phyloP scores from a whole-genome alignment of 1,284 basidiomycete genomes.

The Boletus subluridellus region DNA sequence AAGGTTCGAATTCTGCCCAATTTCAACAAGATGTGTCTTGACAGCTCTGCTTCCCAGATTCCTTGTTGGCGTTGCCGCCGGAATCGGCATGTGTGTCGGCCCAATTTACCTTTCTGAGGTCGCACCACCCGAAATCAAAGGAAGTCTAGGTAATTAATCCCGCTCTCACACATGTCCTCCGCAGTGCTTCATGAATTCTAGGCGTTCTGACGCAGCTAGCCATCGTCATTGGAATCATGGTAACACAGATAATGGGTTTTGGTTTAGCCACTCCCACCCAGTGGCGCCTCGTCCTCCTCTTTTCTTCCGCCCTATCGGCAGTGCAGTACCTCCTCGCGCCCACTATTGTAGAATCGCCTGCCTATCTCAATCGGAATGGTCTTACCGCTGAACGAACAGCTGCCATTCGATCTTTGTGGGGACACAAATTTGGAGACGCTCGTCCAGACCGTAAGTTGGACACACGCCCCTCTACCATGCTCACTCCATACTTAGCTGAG shows the following conservation, averaged over 20 bases:
- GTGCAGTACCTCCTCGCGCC: conserved; percentile 57
- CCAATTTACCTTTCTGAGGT: conserved; percentile 85
- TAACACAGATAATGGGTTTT: conserved; percentile 68
- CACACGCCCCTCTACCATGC: background rate
- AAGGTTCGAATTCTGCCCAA: conserved; percentile 45
- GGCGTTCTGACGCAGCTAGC: conserved; percentile 87
- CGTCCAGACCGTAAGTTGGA: conserved; percentile 26
- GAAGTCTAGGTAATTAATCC: conserved; percentile 58
- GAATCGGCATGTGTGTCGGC: conserved; percentile 81
- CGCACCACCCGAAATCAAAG: conserved; percentile 67
- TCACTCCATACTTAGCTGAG: conserved; percentile 22
- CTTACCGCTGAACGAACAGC: conserved; percentile 47
- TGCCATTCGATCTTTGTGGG: conserved; percentile 54
- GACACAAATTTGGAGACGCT: conserved; percentile 17
- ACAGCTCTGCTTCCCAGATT: conserved; percentile 45
- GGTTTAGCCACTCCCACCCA: conserved; percentile 56
- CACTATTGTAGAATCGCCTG: conserved; percentile 63
- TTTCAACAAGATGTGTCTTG: background rate
- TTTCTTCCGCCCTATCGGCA: conserved; percentile 59
- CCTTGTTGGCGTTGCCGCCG: conserved; percentile 75
- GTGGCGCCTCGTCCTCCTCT: conserved; percentile 74
- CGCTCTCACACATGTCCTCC: background rate
- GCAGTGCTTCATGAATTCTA: conserved; percentile 27
- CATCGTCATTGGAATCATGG: conserved; percentile 81
- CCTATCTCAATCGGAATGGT: conserved; percentile 57